Evolutionary conservation across 106 monocot genomes (phyloP), one percentile per base, ranked within the genome.

Genomic region (Platanthera zijinensis): DNA sequence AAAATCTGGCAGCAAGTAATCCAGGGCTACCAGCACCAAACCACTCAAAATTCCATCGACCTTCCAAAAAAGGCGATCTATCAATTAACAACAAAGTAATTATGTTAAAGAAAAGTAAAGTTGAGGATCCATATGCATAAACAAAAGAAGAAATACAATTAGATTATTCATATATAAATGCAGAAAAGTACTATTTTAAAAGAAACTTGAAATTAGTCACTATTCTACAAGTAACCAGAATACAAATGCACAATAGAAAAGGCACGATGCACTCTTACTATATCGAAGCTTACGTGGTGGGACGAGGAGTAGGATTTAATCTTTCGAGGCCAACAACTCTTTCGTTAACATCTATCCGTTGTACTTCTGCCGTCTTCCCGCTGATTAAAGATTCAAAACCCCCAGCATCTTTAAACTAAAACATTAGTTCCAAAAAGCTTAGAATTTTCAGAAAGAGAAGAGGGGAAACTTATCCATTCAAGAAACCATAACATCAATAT

Each of bases 41-140:
- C 99, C 99, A 99, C 79, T 99, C 94, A 69, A 99, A 90, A 61
- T 88, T 99, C 99, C 99, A 99, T 64, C 94, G 80, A 53, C 99
- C 99, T 87, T 99, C 92, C 18, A 99, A 73, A 83, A 87, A 99
- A 12, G 91, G 94, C 69, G 99, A 94, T 61, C 99, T 99, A 6
- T 76, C 6, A 79, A 82, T 52, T 52, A 28, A 50, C 18, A 51
- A 51, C 50, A 49, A 15, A 47, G 48, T 14, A 70, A 47, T 10
- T 10, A 47, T 13, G 45, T n/a, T 0, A 70, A 17, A 70, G 48
- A 48, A 45, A 13, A 47, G 5, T 48, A 47, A 70, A 70, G 11
- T 25, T 66, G 4, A 32, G 66, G 28, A 66, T 66, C 30, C 8
- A 22, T 66, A 66, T 18, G 28, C 66, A 66, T 66, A 10, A 32